Base-by-base conservation (phyloP, 2,329 filamentous ascomycete genomes). In the Penicillium griseofulvum region DNA sequence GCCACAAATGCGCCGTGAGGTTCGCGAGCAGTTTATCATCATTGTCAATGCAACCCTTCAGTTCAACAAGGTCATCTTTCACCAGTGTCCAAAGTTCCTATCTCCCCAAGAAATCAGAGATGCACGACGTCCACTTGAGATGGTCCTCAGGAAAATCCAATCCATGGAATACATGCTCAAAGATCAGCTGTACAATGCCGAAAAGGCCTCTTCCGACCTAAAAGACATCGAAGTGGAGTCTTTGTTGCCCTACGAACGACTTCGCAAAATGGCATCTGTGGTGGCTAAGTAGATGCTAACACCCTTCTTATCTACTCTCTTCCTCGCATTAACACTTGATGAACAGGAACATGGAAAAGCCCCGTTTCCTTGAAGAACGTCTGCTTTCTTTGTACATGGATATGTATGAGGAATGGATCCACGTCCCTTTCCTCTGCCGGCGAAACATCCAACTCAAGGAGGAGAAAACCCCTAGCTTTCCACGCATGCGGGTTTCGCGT, bases 341-440 rank as follows among this genome's bases (percentile, higher is more conserved):
- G n/a, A 19, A 29, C 8, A 70, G 64, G 7, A 53, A 59, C 31
- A 54, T 69, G 29, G 56, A 56, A 14, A 65, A 62, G 28, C 59
- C 65, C 1, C 60, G 56, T 11, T 17, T 38, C 7, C 36, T 60
- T 16, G 69, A 71, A 45, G 50, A 59, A 5, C 49, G 31, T 5
- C 57, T 71, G 4, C 60, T 71, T 1, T 26, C 45, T 19, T 33
- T 63, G 38, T 65, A 65, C 41, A 49, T 62, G 29, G 57, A 65
- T 8, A 51, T 71, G 2, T 71, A 62, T 41, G 67, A 70, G 11
- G 45, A 56, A n/a, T 67, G 62, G 57, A 39, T 71, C 31, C 66
- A 65, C 51, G 59, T 47, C 4, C 47, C 59, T 16, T 70, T 68
- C 39, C 46, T 68, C 7, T 42, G 48, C 14, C 52, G 60, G 14